Evolutionary conservation across 257 asterid genomes (phyloP).

Genomic region (Fraxinus pennsylvanica): DNA sequence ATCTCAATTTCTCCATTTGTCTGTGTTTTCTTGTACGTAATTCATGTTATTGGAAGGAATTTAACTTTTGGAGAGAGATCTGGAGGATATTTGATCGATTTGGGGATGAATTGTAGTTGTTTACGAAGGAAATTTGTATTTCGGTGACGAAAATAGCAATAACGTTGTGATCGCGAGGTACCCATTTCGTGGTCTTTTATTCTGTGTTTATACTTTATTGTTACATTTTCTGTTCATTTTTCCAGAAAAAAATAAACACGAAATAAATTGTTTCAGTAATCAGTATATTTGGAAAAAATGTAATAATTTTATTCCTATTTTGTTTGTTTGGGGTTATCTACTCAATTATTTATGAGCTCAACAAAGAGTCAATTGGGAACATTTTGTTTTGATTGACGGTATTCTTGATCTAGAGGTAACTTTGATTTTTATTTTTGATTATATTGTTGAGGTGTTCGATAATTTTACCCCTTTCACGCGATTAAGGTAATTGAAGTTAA

Average conservation of each 20-base stretch:
- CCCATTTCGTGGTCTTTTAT: conserved; percentile 4
- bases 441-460: background rate
- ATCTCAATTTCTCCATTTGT: conserved; percentile 1
- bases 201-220: background rate
- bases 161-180: conserved; percentile 45
- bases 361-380: background rate
- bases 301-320: background rate
- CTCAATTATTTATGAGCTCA: background rate
- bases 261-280: background rate
- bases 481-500: conserved; percentile 3
- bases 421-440: background rate
- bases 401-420: conserved; percentile 15
- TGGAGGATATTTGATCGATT: conserved; percentile 25
- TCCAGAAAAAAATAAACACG: background rate
- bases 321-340: background rate
- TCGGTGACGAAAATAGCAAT: conserved; percentile 12
- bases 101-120: conserved; percentile 4
- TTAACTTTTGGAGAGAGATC: conserved; percentile 25
- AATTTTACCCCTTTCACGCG: conserved; percentile 9
- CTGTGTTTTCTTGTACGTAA: background rate
- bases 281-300: background rate
- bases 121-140: conserved; percentile 1
- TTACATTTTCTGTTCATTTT: background rate
- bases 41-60: background rate
- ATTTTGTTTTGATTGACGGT: conserved; percentile 5